Evolutionary conservation across 2,329 filamentous ascomycete genomes (phyloP).

Genomic region (Fusarium burgessii): DNA sequence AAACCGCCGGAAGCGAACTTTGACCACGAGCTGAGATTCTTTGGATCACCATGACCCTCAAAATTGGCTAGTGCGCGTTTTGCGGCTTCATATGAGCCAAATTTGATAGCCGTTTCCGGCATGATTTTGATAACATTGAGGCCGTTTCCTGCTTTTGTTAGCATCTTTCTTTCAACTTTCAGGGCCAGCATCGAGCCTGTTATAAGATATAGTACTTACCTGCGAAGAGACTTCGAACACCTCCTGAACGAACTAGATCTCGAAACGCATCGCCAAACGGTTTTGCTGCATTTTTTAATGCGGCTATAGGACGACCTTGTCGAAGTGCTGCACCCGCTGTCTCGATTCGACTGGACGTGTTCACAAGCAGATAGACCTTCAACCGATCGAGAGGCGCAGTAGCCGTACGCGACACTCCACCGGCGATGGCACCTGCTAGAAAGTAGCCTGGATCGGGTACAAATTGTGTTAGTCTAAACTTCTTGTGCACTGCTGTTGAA

Average conservation of each 20-base stretch:
- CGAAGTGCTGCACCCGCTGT: constrained; percentile 75
- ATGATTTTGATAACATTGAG: constrained; percentile 98
- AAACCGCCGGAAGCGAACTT: constrained; percentile 93
- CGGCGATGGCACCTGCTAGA: constrained; percentile 92
- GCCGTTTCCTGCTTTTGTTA: constrained; percentile 79
- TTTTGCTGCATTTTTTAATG: constrained; percentile 72
- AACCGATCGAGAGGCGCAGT: constrained; percentile 96
- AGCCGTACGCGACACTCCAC: constrained; percentile 92
- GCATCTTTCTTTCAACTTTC: not conserved
- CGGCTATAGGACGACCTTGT: constrained; percentile 74
- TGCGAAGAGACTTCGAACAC: constrained; percentile 90
- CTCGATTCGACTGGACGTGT: constrained; percentile 68
- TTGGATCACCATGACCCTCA: constrained; percentile 88
- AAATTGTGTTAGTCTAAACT: constrained; percentile 72
- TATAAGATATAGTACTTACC: constrained; percentile 66
- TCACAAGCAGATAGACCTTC: constrained; percentile 97
- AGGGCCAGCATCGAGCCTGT: not conserved
- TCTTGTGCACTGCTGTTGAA: constrained; percentile 53
- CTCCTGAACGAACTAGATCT: constrained; percentile 87
- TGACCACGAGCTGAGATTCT: constrained; percentile 81
- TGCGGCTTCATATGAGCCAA: constrained; percentile 95
- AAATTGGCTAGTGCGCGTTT: constrained; percentile 87
- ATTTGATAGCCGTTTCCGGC: constrained; percentile 98
- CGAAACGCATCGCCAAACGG: constrained; percentile 80
- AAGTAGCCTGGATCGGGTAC: constrained; percentile 97